Conservation (phyloP, 2,329 filamentous ascomycete genomes). For the Conoideocrella luteorostrata region DNA sequence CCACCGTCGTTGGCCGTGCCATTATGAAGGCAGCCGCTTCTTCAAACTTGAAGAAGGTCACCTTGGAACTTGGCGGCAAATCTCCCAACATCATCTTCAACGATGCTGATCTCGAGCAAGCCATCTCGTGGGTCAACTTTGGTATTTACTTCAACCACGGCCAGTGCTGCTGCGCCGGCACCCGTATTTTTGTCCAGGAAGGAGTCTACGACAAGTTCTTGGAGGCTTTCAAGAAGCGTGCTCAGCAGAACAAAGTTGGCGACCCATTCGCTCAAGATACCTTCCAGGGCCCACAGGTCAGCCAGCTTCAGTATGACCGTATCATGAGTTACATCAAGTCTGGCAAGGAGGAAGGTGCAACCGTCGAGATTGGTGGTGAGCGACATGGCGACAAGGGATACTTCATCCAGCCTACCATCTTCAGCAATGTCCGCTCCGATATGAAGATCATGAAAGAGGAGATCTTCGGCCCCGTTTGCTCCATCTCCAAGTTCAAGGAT, state of each 20-base stretch:
- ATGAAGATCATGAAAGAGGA: slow-evolving; percentile 93
- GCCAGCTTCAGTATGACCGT: slow-evolving; percentile 77
- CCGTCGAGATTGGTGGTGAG: slow-evolving; percentile 48
- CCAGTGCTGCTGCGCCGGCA: slow-evolving; percentile 67
- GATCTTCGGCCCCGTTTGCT: slow-evolving; percentile 84
- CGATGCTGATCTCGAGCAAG: slow-evolving; percentile 70
- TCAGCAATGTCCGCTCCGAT: slow-evolving; percentile 70
- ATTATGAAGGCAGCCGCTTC: slow-evolving; percentile 76
- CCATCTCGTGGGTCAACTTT: slow-evolving; percentile 72
- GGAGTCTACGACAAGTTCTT: slow-evolving; percentile 84
- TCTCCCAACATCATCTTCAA: slow-evolving; percentile 75
- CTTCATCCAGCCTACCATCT: slow-evolving; percentile 90
- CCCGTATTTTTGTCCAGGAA: slow-evolving; percentile 81
- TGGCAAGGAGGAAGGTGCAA: slow-evolving; percentile 53
- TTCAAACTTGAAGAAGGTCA: slow-evolving; percentile 78
- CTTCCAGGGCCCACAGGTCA: slow-evolving; percentile 86
- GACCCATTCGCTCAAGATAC: slow-evolving; percentile 74
- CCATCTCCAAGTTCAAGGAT: slow-evolving; percentile 79
- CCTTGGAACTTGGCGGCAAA: slow-evolving; percentile 74
- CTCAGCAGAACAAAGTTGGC: slow-evolving; percentile 68
- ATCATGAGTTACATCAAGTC: slow-evolving; percentile 78
- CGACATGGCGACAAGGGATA: slow-evolving; percentile 69
- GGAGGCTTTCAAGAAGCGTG: slow-evolving; percentile 70
- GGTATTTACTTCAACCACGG: slow-evolving; percentile 62
- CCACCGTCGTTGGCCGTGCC: slow-evolving; percentile 62